These are phyloP conservation scores for Colletotrichum sublineola DNA, from an alignment of 2,329 filamentous ascomycete species.

Conservation along the genomic window DNA sequence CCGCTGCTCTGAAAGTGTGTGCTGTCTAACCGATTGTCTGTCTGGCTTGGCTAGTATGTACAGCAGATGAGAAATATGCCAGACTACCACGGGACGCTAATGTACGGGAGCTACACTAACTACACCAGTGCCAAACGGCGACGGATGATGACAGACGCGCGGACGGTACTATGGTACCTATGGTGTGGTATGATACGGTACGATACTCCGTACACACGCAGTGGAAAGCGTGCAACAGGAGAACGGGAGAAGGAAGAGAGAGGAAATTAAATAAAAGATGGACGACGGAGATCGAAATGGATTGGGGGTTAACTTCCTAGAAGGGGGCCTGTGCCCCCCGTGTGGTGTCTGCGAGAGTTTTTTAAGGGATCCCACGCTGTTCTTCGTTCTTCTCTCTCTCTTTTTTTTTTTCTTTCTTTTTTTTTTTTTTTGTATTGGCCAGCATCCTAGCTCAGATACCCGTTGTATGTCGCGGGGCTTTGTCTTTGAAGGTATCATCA, in stretches of 20 bases:
- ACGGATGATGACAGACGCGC: conserved; percentile 13
- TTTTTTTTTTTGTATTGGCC: not conserved
- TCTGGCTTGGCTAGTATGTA: too few relatives aligned
- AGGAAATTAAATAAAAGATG: not conserved
- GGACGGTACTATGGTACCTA: not conserved
- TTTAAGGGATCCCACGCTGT: not conserved
- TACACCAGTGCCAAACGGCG: conserved; percentile 16
- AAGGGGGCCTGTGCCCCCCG: not conserved
- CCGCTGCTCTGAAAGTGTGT: too few relatives aligned
- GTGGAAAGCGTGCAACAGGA: not conserved
- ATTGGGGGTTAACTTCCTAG: conserved; percentile 4
- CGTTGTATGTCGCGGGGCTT: not conserved
- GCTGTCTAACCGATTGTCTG: too few relatives aligned
- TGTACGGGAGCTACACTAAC: conserved; percentile 9
- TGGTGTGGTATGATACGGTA: not conserved
- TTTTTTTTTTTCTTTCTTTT: not conserved
- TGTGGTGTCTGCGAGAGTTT: not conserved
- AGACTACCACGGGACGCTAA: conserved; percentile 17
- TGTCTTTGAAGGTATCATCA: not conserved
- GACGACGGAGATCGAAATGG: not conserved
- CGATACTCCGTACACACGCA: not conserved
- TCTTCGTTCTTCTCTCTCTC: not conserved
- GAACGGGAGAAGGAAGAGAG: conserved; percentile 14
- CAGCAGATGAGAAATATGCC: conserved; percentile 19
- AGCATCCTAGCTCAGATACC: conserved; percentile 15